A percentile compares a stretch with the other conserved stretches of the same genome.
Evolutionary conservation across 768 basidiomycete species (phyloP).

Genomic region (Cystofilobasidium macerans): DNA sequence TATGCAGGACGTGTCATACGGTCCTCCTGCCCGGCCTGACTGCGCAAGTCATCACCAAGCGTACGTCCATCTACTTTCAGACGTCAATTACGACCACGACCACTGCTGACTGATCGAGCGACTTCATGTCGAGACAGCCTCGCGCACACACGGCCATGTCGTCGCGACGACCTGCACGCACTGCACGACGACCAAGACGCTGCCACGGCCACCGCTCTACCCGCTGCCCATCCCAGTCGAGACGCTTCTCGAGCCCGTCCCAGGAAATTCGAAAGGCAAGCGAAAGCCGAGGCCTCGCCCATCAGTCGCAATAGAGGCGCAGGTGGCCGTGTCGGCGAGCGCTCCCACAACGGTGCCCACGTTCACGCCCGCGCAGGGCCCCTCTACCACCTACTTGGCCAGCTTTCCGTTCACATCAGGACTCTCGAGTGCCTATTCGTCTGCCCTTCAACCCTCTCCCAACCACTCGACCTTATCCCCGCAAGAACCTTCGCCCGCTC

Average conservation of each 20-base stretch:
- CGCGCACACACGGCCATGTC: background rate
- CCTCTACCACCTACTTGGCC: too few relatives aligned
- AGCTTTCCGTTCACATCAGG: too few relatives aligned
- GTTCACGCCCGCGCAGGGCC: too few relatives aligned
- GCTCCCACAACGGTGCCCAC: too few relatives aligned
- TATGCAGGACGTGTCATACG: conserved; percentile 33
- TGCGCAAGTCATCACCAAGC: conserved; percentile 29
- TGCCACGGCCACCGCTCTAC: background rate
- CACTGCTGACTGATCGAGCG: background rate
- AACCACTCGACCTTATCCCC: too few relatives aligned
- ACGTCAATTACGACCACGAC: too few relatives aligned
- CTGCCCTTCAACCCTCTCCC: too few relatives aligned
- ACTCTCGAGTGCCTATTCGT: too few relatives aligned
- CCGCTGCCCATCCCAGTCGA: background rate
- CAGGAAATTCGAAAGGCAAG: background rate
- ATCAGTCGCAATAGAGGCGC: background rate
- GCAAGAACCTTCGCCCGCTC: too few relatives aligned
- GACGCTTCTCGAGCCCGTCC: background rate
- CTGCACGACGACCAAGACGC: background rate
- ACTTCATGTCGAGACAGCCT: background rate
- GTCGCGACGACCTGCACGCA: background rate
- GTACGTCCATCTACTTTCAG: conserved; percentile 27
- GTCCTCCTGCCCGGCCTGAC: conserved; percentile 35
- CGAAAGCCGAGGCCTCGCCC: background rate
- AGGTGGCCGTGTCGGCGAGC: too few relatives aligned